A percentile compares a stretch with the other conserved stretches of the same genome.
These are phyloP conservation scores for Ziziphus jujuba DNA, from an alignment of 306 rosid species.

Conservation along the genomic window DNA sequence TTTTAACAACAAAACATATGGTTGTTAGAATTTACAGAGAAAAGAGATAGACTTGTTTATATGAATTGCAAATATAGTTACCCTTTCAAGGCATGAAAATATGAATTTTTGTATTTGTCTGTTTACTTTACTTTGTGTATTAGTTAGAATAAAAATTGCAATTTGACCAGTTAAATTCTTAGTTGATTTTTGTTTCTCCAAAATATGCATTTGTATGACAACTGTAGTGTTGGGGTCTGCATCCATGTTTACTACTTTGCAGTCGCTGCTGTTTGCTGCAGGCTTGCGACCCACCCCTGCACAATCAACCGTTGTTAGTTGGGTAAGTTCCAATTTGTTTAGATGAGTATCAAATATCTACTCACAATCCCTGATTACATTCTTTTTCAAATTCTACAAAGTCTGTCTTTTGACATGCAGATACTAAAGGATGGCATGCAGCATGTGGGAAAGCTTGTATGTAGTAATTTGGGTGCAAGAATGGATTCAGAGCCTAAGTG, in stretches of 20 bases:
- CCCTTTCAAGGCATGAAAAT: too few species aligned
- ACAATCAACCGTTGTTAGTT: conserved; percentile 93
- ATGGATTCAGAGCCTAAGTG: conserved; percentile 98
- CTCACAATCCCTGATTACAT: conserved; percentile 7
- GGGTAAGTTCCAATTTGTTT: conserved; percentile 65
- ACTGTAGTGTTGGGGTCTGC: conserved; percentile 25
- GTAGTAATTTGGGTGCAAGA: conserved; percentile 93
- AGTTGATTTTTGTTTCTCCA: not conserved
- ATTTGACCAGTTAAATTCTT: not conserved
- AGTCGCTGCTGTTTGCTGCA: conserved; percentile 98
- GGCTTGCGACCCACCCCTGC: conserved; percentile 98
- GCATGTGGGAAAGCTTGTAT: conserved; percentile 88
- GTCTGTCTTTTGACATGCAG: conserved; percentile 37
- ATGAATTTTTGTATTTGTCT: not conserved
- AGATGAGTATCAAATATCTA: not conserved
- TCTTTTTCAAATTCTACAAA: conserved; percentile 2
- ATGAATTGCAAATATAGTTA: not conserved
- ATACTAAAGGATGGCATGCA: conserved; percentile 95
- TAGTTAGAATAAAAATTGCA: not conserved
- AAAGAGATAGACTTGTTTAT: not conserved
- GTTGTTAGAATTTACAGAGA: not conserved
- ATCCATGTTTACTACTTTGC: conserved; percentile 65
- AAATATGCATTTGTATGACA: conserved; percentile 5
- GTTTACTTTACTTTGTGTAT: not conserved
- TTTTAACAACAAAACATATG: not conserved